Evolutionary conservation across 192 early-diverging fungal species (phyloP), one percentile per base, ranked within the genome.

Genomic region (Phlyctochytrium planicorne): DNA sequence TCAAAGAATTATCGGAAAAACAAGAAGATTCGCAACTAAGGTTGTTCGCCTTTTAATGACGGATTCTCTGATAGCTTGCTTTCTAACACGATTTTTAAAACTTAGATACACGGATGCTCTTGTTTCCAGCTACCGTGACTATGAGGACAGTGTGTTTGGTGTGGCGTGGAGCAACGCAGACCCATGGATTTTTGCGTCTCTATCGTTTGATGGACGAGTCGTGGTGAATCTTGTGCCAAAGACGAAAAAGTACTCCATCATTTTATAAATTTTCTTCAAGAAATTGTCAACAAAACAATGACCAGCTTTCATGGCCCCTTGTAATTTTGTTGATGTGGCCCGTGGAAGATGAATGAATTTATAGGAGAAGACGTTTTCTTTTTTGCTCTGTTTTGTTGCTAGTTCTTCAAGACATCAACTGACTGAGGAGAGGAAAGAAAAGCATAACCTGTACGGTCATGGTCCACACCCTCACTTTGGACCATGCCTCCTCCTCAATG

Each of bases 131-230:
- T 97, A 88, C 70, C 92, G 95, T 34, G 93, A 96, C 69, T 95
- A 96, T 74, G 94, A 98, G 73, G 93, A 96, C 57, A 92, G 90
- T 66, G 95, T 98, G 1, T 97, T 97, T 68, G 77, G 90, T 2
- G 90, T 89, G 1, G 86, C 89, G 23, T 98, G 96, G 96, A 96
- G 94, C 55, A 78, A 77, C 2, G 87, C 87, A 0, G 94, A 96
- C 76, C 91, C 93, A 0, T 98, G 96, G 96, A 81, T 94, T 14
- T 98, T 96, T 84, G 89, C 91, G 23, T 95, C 94, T 1, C 70
- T 96, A 29, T 97, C 94, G 29, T 93, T 93, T 76, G 95, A 94
- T 74, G 96, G 96, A 10, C 87, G 93, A 14, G 82, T 95, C n/a
- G 91, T 94, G 27, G 87, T 98, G 53, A 98, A 93, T 75, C 76